Evolutionary conservation across 345 rosid species (phyloP).

Genomic region (Eucalyptus sp.): DNA sequence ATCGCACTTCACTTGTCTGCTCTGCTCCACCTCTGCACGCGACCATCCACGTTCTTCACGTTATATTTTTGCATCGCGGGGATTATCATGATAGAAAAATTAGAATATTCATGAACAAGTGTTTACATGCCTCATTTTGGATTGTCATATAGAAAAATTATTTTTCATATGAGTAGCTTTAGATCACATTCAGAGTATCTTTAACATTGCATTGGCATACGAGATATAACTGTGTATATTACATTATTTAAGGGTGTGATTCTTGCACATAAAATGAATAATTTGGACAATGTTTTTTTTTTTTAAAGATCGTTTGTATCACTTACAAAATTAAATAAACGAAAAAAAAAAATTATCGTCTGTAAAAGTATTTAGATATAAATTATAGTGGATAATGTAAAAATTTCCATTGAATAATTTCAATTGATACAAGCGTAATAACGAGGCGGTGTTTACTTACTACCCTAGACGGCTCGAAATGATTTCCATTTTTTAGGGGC

Average conservation of each 20-base stretch:
- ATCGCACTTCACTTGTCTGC: background rate
- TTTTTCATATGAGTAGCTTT: background rate
- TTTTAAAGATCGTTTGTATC: no score
- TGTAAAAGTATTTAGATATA: no score
- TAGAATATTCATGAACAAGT: background rate
- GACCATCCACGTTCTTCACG: background rate
- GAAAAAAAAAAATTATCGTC: rapidly evolving
- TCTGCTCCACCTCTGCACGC: background rate
- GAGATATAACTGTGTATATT: background rate
- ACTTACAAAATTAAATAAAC: no score
- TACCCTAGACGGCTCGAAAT: background rate
- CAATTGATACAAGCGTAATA: background rate
- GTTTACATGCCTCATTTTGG: background rate
- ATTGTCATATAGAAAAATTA: background rate
- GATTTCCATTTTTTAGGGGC: background rate
- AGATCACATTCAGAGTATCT: background rate
- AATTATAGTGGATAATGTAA: no score
- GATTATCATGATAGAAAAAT: background rate
- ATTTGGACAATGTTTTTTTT: no score
- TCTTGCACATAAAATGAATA: no score
- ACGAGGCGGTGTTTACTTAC: background rate
- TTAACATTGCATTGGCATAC: background rate
- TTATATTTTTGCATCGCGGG: background rate
- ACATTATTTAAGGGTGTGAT: background rate
- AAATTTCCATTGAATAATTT: no score